Evolutionary conservation across 2,329 filamentous ascomycete genomes (phyloP), one percentile per base, ranked within the genome.

Genomic region (Aspergillus transmontanensis): DNA sequence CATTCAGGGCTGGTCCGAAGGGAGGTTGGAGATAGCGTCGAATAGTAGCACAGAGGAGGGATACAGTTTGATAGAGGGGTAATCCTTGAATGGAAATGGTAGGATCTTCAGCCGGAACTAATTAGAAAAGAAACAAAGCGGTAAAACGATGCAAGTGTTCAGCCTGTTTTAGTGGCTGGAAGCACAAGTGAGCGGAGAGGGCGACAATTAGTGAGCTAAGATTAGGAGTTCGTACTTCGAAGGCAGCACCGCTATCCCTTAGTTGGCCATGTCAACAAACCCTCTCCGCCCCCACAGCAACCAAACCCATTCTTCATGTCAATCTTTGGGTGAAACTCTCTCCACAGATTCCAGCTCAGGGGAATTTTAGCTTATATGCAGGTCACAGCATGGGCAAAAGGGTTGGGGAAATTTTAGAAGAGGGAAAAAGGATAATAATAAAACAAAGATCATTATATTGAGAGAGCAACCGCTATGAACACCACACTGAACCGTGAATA

Each of bases 1-100:
- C 75, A 77, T 77, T 60, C 72, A 75, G 68, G 71, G 70, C 68
- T 66, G 67, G 66, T 64, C 46, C 45, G 57, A 56, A 28, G 43
- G 53, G 26, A 30, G 59, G 34, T 39, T 50, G 34, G 41, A 16
- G 53, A 32, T 16, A 43, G 41, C 28, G 28, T 7, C 28, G 28
- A 57, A 30, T 26, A 60, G 28, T 43, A 43, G 23, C 54, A 43
- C 45, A 39, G 45, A 60, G 32, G 36, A 51, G 39, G 56, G 58
- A 56, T 41, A 53, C 58, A 50, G 34, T 63, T 56, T 51, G 48
- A 61, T 61, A 61, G 60, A 61, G 50, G 46, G 48, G 59, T 59
- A 45, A 54, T 64, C 57, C 57, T 63, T 60, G 41, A 59, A 64
- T 59, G 55, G 64, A 68, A 67, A 61, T 56, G 62, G 64, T 50